Percentiles rank a stretch among this genome's conserved stretches.
Conservation (phyloP, 306 rosid genomes). For the Malus orientalis region DNA sequence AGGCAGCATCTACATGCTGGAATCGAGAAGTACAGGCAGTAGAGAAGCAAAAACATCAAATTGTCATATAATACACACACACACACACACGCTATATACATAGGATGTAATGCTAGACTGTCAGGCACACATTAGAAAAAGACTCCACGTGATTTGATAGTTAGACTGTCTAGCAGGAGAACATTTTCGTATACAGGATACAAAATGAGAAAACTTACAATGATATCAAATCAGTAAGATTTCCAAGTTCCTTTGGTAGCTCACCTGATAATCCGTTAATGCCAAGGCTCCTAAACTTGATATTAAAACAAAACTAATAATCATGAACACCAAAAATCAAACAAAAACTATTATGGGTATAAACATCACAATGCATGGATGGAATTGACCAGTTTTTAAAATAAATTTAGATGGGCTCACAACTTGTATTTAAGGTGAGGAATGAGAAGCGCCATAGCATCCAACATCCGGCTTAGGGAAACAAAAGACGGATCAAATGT, state of each 20-base stretch:
- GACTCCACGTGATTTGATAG: neutral
- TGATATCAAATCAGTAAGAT: slow-evolving; percentile 30
- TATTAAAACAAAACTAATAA: neutral
- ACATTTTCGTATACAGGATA: neutral
- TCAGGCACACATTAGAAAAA: neutral
- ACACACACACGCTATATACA: too few relatives aligned
- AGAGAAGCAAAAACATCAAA: too few relatives aligned
- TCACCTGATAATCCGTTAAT: slow-evolving; percentile 60
- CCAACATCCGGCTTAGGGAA: too few relatives aligned
- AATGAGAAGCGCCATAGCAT: too few relatives aligned
- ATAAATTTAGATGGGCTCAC: slow-evolving; percentile 29
- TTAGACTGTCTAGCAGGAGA: neutral
- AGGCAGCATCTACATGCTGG: neutral
- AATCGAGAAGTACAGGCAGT: neutral
- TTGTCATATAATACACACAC: too few relatives aligned
- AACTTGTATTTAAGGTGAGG: neutral
- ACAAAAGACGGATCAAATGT: too few relatives aligned
- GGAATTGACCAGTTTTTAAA: neutral
- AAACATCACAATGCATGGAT: neutral
- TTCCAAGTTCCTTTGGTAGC: slow-evolving; percentile 67
- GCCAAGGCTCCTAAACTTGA: slow-evolving; percentile 36
- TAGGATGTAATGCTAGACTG: too few relatives aligned
- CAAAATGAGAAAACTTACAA: slow-evolving; percentile 37
- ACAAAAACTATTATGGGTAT: neutral
- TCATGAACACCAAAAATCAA: neutral